phyloP scores from a whole-genome alignment of 257 asterid genomes.

The Jasminum sambac region DNA sequence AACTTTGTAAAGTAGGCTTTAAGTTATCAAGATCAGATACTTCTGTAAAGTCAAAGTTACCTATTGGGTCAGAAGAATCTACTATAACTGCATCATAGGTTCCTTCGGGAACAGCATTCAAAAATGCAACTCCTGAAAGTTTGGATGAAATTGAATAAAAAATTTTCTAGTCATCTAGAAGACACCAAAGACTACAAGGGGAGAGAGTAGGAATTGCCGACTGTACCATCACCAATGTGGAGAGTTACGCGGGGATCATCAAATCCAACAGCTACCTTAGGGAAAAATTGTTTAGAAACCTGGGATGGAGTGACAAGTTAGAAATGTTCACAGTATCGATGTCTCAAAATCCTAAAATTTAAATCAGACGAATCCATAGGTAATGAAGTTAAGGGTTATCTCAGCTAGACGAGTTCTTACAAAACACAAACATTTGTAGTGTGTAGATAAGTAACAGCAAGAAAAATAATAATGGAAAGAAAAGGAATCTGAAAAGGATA shows the following conservation, averaged over 20 bases:
- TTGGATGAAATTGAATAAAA: slow-evolving; percentile 9
- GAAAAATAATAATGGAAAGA: neutral
- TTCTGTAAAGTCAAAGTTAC: slow-evolving; percentile 34
- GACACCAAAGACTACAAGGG: neutral
- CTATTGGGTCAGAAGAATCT: slow-evolving; percentile 97
- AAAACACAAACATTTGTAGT: neutral
- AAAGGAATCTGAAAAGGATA: neutral
- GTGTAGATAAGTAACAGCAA: neutral
- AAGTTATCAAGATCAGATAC: neutral
- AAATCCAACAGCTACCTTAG: slow-evolving; percentile 86
- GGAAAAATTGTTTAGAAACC: slow-evolving; percentile 90
- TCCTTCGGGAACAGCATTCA: slow-evolving; percentile 89
- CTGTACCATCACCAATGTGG: slow-evolving; percentile 87
- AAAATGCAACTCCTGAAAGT: slow-evolving; percentile 84
- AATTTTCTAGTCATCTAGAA: neutral
- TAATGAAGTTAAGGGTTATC: neutral
- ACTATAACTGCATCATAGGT: slow-evolving; percentile 92
- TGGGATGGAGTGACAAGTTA: slow-evolving; percentile 27
- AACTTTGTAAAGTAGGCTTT: slow-evolving; percentile 1
- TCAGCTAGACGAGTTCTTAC: neutral
- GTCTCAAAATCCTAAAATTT: slow-evolving; percentile 5
- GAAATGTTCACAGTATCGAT: neutral
- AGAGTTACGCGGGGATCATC: slow-evolving; percentile 91
- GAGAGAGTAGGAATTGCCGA: neutral
- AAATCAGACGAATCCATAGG: neutral